Evolutionary conservation across 352 stramenopile genomes (phyloP), one percentile per base, ranked within the genome.

Genomic region (Phytophthora brassicae): DNA sequence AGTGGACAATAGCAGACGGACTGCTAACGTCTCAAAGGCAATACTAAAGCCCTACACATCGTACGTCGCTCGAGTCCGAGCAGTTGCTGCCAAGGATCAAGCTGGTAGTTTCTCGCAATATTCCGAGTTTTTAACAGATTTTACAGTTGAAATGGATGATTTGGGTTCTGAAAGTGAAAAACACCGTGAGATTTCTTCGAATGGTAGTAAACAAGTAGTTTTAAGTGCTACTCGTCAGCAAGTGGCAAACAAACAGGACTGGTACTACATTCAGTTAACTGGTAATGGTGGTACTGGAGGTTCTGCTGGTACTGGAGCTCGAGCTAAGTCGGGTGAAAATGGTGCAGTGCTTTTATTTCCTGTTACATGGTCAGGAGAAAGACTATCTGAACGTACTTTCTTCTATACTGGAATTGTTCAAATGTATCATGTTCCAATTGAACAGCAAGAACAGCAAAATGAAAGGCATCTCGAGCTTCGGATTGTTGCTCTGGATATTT

Each of bases 311-410:
- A 56, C 9, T 55, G 41, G 24, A 31, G 35, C 44, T 1, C 29
- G 54, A 26, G 67, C 68, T 11, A 24, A 62, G 11, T 61, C 79
- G 24, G 86, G 86, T 4, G 56, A 88, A 4, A 53, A 69, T 6
- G 86, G 84, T 9, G 61, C 70, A 6, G 77, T 89, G 0, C 49
- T 94, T 6, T 39, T 95, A 4, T 88, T 92, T 11, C 77, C 79
- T 3, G 60, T 90, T 24, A 75, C 68, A 2, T 73, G 79, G 14
- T 58, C 52, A 6, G 75, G 82, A 17, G 73, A 81, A 16, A 60
- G 68, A 16, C 67, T 83, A 4, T 36, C 59, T 2, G 77, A 88
- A 54, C 72, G 65, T 16, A 7, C 53, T 1, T 86, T 79, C 17
- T 83, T 84, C 64, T 89, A 79, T 51, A 74, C 68, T 2, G 64